phyloP scores from a whole-genome alignment of 345 rosid genomes.

The Populus deltoides region DNA sequence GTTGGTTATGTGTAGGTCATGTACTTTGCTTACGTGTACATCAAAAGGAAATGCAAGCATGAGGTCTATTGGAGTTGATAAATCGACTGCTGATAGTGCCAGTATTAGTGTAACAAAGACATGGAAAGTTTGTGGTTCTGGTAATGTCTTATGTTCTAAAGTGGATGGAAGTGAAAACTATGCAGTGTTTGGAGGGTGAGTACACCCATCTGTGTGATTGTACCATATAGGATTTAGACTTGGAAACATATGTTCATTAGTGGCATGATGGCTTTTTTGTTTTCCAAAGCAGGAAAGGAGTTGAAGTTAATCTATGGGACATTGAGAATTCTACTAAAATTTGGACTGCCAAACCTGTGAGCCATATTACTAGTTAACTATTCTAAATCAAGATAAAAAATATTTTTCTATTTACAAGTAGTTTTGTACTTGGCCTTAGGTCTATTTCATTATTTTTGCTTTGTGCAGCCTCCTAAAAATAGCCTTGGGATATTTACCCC shows the following conservation, averaged over 20 bases:
- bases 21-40: conserved; percentile 74
- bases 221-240: background rate
- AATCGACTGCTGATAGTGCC: conserved; percentile 32
- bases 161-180: conserved; percentile 68
- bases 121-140: conserved; percentile 75
- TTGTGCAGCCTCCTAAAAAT: conserved; percentile 69
- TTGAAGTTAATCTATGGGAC: conserved; percentile 87
- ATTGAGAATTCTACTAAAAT: conserved; percentile 57
- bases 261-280: conserved; percentile 3
- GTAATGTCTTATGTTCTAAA: conserved; percentile 52
- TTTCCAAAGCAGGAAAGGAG: conserved; percentile 58
- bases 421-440: background rate
- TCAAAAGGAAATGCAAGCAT: conserved; percentile 67
- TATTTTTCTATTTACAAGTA: background rate
- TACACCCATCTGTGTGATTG: conserved; percentile 6
- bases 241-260: conserved; percentile 1
- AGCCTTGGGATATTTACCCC: conserved; percentile 94
- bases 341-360: conserved; percentile 82
- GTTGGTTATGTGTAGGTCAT: conserved; percentile 40
- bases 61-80: conserved; percentile 38
- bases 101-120: conserved; percentile 28
- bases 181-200: conserved; percentile 95
- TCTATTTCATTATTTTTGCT: background rate
- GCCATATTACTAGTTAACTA: conserved; percentile 19
- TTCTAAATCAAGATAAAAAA: background rate